Evolutionary conservation across 2,329 filamentous ascomycete species (phyloP), one percentile per base, ranked within the genome.

Genomic region (Fusarium floridanum): DNA sequence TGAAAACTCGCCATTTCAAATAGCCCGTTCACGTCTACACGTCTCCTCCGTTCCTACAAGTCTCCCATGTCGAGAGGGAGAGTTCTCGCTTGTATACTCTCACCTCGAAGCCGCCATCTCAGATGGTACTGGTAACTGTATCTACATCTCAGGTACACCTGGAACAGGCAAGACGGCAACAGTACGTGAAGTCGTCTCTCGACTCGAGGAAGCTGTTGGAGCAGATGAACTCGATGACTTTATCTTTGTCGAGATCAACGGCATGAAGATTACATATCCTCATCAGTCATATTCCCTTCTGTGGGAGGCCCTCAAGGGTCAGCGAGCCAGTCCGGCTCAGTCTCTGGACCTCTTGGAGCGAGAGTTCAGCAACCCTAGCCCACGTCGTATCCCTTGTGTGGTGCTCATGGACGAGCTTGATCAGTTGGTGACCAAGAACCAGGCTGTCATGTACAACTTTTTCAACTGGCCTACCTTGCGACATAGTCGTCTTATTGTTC

Each of bases 371-470:
- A 92, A 95, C 68, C 97, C 97, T 0, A 97, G 93, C 68, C 97
- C 97, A 27, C 91, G 97, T 61, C 90, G 97, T 70, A 95, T 97
- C 7, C 97, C 97, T 1, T 98, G 96, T 80, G 97, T 99, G 16
- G 97, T 99, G 3, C 85, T 99, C 61, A 99, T 99, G 97, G 97
- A 99, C 80, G 97, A 99, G 84, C 88, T 99, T 57, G 97, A 99
- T 81, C 97, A 99, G 84, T 90, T 99, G 9, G 97, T 99, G 6
- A 99, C 97, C 14, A 97, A 96, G 80, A 98, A 98, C 79, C 97
- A 99, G 82, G 96, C 94, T n/a, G 97, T 99, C 84, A 99, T 99
- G 97, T 99, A 99, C 86, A 99, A 99, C 83, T 99, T 99, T 83
- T 99, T 99, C 89, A 99, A 99, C 81, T 99, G 97, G 97, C 97